phyloP scores from a whole-genome alignment of 495 filamentous ascomycete genomes.

The Opeltia flavorubescens region DNA sequence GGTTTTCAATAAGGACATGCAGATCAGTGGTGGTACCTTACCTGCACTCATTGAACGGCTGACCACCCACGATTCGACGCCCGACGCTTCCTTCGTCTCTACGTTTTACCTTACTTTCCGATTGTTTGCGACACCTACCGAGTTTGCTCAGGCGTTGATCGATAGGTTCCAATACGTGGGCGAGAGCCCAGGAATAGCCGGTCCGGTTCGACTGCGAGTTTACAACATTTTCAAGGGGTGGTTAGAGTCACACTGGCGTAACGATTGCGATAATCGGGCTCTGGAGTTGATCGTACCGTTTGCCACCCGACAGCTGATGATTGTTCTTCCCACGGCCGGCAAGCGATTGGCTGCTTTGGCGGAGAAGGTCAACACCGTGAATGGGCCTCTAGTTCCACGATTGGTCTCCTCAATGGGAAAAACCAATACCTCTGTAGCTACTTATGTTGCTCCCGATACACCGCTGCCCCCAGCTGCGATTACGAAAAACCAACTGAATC shows the following conservation, averaged over 20 bases:
- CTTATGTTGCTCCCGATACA: conserved; percentile 53
- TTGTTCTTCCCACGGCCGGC: conserved; percentile 59
- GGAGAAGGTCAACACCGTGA: conserved; percentile 63
- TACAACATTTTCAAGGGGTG: conserved; percentile 97
- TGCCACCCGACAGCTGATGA: conserved; percentile 53
- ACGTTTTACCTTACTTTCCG: conserved; percentile 97
- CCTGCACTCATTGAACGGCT: conserved; percentile 85
- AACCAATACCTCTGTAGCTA: conserved; percentile 57
- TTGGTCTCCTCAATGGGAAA: conserved; percentile 82
- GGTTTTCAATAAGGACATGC: conserved; percentile 83
- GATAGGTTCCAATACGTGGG: conserved; percentile 87
- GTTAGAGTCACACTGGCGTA: conserved; percentile 92
- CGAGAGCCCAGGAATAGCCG: conserved; percentile 55
- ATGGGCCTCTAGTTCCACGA: conserved; percentile 70
- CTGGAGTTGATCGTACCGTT: conserved; percentile 65
- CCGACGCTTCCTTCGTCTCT: conserved; percentile 82
- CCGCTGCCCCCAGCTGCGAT: conserved; percentile 56
- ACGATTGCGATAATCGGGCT: conserved; percentile 60
- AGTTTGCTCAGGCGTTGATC: conserved; percentile 68
- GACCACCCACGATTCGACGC: conserved; percentile 85
- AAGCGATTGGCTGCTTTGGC: conserved; percentile 65
- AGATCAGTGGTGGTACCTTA: conserved; percentile 85
- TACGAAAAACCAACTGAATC: conserved; percentile 57
- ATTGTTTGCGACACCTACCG: conserved; percentile 70
- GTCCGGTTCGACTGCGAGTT: conserved; percentile 73